Evolutionary conservation across 2,329 filamentous ascomycete genomes (phyloP).

Genomic region (Golovinomyces cichoracearum): DNA sequence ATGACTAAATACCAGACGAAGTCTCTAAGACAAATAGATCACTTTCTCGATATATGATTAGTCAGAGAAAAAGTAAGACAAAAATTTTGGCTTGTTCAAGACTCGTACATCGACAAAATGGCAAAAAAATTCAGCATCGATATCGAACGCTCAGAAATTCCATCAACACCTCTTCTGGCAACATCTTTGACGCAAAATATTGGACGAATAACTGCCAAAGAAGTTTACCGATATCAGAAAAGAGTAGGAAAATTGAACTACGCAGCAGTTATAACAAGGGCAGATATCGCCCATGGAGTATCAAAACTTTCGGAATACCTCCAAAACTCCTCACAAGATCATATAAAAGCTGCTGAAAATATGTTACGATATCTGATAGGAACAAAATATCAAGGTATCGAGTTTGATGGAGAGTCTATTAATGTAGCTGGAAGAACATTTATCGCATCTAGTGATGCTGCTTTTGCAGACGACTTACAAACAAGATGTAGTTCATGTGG

Average conservation of each 20-base stretch:
- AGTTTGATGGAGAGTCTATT: neutral
- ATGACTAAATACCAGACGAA: slow-evolving; percentile 1
- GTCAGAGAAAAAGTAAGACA: neutral
- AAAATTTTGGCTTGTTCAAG: slow-evolving; percentile 1
- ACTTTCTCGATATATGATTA: neutral
- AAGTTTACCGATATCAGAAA: neutral
- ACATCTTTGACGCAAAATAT: neutral
- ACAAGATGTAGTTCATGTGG: neutral
- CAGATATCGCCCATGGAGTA: neutral
- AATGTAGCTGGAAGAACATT: neutral
- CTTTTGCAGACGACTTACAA: neutral
- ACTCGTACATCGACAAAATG: neutral
- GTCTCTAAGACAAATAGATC: neutral
- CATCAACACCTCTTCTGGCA: neutral
- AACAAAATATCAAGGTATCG: neutral
- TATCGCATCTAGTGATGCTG: slow-evolving; percentile 1
- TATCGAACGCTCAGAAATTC: neutral
- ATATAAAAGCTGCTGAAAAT: neutral
- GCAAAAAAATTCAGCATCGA: neutral
- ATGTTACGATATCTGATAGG: slow-evolving; percentile 1
- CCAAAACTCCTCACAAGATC: neutral
- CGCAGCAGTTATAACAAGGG: neutral
- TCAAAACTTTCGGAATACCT: neutral
- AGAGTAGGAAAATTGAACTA: neutral
- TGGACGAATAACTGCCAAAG: neutral